Evolutionary conservation across 2,329 filamentous ascomycete species (phyloP).

Genomic region (Beauveria varroae): DNA sequence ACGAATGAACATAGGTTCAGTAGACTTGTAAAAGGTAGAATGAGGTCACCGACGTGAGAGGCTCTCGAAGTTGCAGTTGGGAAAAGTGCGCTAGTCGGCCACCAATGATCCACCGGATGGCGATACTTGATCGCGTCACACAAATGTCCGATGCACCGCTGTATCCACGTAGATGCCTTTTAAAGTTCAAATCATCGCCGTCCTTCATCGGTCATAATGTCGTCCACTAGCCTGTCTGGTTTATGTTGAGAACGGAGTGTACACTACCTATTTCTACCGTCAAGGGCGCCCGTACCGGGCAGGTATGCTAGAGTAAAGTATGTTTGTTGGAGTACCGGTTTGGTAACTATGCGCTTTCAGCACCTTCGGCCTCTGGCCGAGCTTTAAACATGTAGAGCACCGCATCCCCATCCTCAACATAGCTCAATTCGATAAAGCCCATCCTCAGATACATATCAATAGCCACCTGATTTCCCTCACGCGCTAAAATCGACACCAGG

Average conservation of each 20-base stretch:
- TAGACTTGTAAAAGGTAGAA: neutral
- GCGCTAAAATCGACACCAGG: neutral
- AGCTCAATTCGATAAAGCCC: neutral
- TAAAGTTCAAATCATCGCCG: too few relatives aligned
- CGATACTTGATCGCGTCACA: neutral
- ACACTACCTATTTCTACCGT: too few relatives aligned
- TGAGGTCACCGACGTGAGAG: neutral
- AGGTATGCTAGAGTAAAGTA: neutral
- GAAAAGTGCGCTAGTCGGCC: neutral
- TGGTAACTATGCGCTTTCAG: neutral
- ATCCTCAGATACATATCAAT: constrained; percentile 2
- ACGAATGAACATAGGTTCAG: neutral
- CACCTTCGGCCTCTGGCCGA: neutral
- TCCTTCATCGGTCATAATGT: too few relatives aligned
- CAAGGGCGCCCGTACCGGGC: neutral
- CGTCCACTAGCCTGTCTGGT: too few relatives aligned
- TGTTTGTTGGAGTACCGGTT: too few relatives aligned
- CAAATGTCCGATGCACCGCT: too few relatives aligned
- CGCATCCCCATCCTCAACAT: constrained; percentile 10
- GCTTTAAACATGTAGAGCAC: constrained; percentile 1
- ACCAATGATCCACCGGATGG: neutral
- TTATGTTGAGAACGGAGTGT: too few relatives aligned
- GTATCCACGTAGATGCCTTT: too few relatives aligned
- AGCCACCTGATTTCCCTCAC: neutral
- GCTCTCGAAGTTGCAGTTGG: neutral